A percentile compares a stretch with the other conserved stretches of the same genome.
phyloP scores from a whole-genome alignment of 768 basidiomycete species.

The Leccinum boreale region DNA sequence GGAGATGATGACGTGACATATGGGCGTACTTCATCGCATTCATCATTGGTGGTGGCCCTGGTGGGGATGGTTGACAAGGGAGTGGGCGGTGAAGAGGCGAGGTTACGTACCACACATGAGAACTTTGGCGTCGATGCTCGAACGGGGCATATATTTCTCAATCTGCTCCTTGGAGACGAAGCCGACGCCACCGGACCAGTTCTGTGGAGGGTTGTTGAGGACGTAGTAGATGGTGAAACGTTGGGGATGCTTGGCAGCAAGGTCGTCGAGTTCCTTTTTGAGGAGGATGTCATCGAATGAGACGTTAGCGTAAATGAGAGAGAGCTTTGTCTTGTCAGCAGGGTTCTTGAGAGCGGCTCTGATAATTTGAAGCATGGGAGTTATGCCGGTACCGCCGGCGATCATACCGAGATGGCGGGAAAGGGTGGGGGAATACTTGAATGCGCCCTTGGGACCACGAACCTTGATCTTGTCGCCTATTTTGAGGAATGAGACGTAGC shows the following conservation, averaged over 20 bases:
- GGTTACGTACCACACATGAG: constrained; percentile 75
- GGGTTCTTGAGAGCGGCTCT: constrained; percentile 89
- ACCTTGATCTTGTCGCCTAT: constrained; percentile 85
- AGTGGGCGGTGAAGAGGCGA: constrained; percentile 8
- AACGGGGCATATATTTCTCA: constrained; percentile 69
- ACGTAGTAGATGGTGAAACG: constrained; percentile 86
- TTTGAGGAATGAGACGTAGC: constrained; percentile 75
- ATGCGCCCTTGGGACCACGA: constrained; percentile 96
- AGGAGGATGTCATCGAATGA: constrained; percentile 90
- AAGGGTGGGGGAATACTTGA: constrained; percentile 74
- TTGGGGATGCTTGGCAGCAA: constrained; percentile 56
- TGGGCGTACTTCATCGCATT: constrained; percentile 72
- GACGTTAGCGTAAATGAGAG: constrained; percentile 96
- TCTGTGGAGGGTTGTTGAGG: constrained; percentile 88
- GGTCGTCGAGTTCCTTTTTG: constrained; percentile 80
- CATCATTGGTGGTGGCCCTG: constrained; percentile 76
- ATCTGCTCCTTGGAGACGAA: constrained; percentile 95
- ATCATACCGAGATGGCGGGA: constrained; percentile 92
- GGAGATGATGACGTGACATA: neutral
- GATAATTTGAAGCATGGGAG: constrained; percentile 98
- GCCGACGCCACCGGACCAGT: constrained; percentile 87
- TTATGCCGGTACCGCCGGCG: constrained; percentile 97
- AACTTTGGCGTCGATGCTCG: constrained; percentile 68
- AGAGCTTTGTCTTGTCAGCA: constrained; percentile 76
- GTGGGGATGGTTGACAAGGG: neutral